These are phyloP conservation scores for Backusella luteola DNA, from an alignment of 192 early-diverging fungal species.

Conservation along the genomic window DNA sequence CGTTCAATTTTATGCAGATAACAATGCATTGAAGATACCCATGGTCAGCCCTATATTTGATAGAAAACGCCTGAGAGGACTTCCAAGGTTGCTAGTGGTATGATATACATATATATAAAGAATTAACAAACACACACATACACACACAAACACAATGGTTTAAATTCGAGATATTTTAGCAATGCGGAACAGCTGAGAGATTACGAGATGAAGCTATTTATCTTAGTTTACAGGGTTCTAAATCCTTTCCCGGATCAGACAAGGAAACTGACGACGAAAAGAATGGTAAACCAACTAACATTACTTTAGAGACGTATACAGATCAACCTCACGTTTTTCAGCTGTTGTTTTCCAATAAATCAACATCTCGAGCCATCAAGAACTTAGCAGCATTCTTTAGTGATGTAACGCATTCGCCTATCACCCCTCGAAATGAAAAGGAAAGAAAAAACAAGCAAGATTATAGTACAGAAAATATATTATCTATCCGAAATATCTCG, in stretches of 20 bases:
- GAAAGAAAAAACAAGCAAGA: slow-evolving; percentile 2
- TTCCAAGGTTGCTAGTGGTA: slow-evolving; percentile 47
- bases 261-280: neutral
- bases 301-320: slow-evolving; percentile 45
- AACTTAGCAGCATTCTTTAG: slow-evolving; percentile 22
- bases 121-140: neutral
- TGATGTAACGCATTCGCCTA: neutral
- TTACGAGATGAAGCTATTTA: slow-evolving; percentile 50
- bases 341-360: slow-evolving; percentile 18
- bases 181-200: slow-evolving; percentile 44
- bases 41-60: slow-evolving; percentile 49
- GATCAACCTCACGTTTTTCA: slow-evolving; percentile 57
- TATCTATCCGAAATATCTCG: neutral
- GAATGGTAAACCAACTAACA: slow-evolving; percentile 2
- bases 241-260: neutral
- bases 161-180: slow-evolving; percentile 19
- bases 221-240: slow-evolving; percentile 36
- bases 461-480: neutral
- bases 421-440: neutral
- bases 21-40: slow-evolving; percentile 38
- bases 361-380: neutral
- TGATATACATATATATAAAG: neutral
- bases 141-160: neutral
- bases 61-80: slow-evolving; percentile 29
- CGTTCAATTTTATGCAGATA: slow-evolving; percentile 46